Base-by-base conservation (phyloP, 1,139 yeast genomes). In the Hemisphaericaspora subhashii region DNA sequence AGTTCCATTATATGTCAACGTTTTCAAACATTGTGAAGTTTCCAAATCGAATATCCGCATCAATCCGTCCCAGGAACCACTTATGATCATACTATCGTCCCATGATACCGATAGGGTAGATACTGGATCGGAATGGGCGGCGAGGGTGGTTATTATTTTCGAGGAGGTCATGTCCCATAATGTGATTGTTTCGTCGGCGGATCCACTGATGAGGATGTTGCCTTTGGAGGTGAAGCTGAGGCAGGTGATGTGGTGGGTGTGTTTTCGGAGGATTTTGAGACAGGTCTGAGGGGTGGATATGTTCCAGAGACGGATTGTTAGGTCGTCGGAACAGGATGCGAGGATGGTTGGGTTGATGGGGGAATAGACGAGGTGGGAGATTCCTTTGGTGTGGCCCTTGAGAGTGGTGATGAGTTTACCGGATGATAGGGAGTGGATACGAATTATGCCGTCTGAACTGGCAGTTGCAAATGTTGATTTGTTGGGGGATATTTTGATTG, bases 41-140 rank as follows among this genome's bases (percentile, higher is more conserved):
- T 79, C 83, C 26, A 90, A 77, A 60, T 90, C 98, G 69, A 95
- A 92, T 25, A 92, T 64, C 39, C 98, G 70, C 77, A 87, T 81
- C 45, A 86, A 68, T 3, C 98, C 98, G 60, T 92, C 98, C 55
- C 84, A 86, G 3, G 96, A 85, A 0, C 95, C 95, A 47, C 96
- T 85, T 3, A 83, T 86, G 13, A 92, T 75, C 27, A 94, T 78
- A 0, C 96, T 77, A 35, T 92, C 86, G 54, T 92, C 98, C 39
- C 82, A 83, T 2, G 81, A 72, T 38, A 92, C 65, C 48, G 86
- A 81, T 1, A 90, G 68, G 0, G 87, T 74, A 34, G 87, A 81
- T 1, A 92, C 86, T 0, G 98, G 95, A 51, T 89, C 98, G 0
- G 95, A 80, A 59, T 92, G 98, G 0, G 98, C 98, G 13, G 96